Evolutionary conservation across 805 yeast species (phyloP), one percentile per base, ranked within the genome.

Genomic region (Kurtzmaniella cleridarum): DNA sequence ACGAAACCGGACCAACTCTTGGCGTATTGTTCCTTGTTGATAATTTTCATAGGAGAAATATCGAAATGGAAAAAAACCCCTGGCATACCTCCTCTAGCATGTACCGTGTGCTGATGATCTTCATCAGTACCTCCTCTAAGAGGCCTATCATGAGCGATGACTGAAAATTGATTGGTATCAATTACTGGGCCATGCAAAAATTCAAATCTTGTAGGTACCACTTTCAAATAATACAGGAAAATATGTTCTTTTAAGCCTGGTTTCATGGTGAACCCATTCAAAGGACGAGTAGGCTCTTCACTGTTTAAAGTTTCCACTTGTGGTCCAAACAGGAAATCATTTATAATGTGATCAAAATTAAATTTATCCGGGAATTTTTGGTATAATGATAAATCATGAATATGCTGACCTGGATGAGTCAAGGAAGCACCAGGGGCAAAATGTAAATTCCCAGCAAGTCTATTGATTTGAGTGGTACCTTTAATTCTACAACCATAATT

Each of bases 351-450:
- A 51, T 80, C 78, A 54, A 93, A 84, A 45, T 84, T 76, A 59
- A 85, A 79, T 43, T 76, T 76, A 41, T 72, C 73, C 1, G 61
- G 60, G 43, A 73, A 69, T 46, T 77, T 69, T 24, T 66, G 64
- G 62, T 76, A 93, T 38, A 87, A 69, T 6, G 95, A 83, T 39
- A 84, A 61, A 55, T 93, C 98, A 64, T 93, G 98, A 42, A 77
- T 71, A 59, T 93, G 98, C 36, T 73, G 72, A 13, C 77, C 78
- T 8, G 64, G 60, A 41, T 63, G 59, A 30, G 81, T 75, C 51
- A 70, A 72, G 2, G 95, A 79, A 18, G 84, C 79, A 30, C 98
- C 98, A 3, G 98, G 98, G 1, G 97, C 96, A 71, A 93, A 89
- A 66, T 93, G 98, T 46, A 93, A 64, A 53, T 87, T 84, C 35